Evolutionary conservation across 495 filamentous ascomycete species (phyloP), one percentile per base, ranked within the genome.

Genomic region (Jackrogersella multiformis): DNA sequence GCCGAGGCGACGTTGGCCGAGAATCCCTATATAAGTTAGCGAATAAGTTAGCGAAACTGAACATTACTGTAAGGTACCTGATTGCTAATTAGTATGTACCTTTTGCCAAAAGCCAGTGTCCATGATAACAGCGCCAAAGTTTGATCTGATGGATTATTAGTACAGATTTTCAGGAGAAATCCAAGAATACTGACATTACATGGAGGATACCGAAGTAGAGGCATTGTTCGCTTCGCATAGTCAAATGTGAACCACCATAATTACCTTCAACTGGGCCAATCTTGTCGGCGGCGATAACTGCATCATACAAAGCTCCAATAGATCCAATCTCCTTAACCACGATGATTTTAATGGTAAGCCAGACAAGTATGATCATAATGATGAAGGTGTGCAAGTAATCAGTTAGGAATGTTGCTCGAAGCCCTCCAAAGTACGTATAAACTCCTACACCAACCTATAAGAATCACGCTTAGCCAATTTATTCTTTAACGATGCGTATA

Each of bases 71-170:
- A 42, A 6, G 10, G 4, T 30, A 30, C 26, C 26, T 30, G n/a
- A 30, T 30, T 30, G 7, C 26, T 30, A 44, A 10, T 20, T 35
- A 20, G 21, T 52, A 20, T 12, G 9, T 20, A 52, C 48, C 48
- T 52, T 52, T 35, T 52, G 48, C 48, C 48, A 52, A 16, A 52
- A 52, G 4, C 48, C 48, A 52, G 48, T 52, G 13, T 52, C 48
- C 48, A 52, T 52, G 18, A 52, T 52, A 1, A 52, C 48, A 21
- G 48, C 48, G 1, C 48, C 48, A 8, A 52, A 52, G 12, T 52
- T 52, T 1, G 48, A 52, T 35, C 48, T 52, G 16, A 35, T 12
- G 8, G 1, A 8, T 21, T 1, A 5, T 52, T 13, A 52, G 16
- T 23, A 20, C 15, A 5, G 4, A 2, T 18, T 20, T 21, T 28